Base-by-base conservation (phyloP, 768 basidiomycete species). In the Tricholoma sp. region DNA sequence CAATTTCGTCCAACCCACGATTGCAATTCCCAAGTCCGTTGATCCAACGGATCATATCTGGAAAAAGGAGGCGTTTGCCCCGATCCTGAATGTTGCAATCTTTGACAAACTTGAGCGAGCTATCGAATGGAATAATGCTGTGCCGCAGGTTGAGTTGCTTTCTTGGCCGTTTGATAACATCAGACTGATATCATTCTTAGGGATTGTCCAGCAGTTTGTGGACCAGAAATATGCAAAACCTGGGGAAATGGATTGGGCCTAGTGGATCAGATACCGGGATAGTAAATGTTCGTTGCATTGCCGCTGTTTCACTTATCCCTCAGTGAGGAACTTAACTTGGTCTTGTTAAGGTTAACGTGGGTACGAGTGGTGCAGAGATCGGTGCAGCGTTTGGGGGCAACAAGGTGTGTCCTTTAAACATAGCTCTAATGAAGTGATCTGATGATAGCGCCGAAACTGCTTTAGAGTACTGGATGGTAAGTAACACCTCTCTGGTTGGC, bases 171-270 rank as follows among this genome's bases (percentile, higher is more conserved):
- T 37, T 58, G 64, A 52, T 50, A 53, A 33, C 53, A 44, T 45
- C 36, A 60, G 44, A 55, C 54, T 57, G 58, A 57, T 55, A 37
- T 39, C 53, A 49, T 56, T 67, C 34, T 44, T 64, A 86, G 80
- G 94, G 94, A n/a, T 72, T 96, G 56, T 93, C 91, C 44, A 92
- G 91, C 65, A 90, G 90, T 58, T 76, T 97, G 1, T 98, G 95
- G 89, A 95, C 95, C 51, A 82, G 84, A 39, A 88, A 92, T 64
- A 65, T 98, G 50, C 77, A 88, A 57, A 86, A 88, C 63, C 74
- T 97, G 53, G 93, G 95, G 52, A 89, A 85, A 72, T 97, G 94
- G 92, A 86, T 96, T 61, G 93, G 94, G 11, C 89, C 94, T 39
- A 78, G 79, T 57, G 95, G 95, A 31, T 89, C 88, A 24, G 96